Base-by-base conservation (phyloP, 2,329 filamentous ascomycete genomes). In the Fusarium xylarioides region DNA sequence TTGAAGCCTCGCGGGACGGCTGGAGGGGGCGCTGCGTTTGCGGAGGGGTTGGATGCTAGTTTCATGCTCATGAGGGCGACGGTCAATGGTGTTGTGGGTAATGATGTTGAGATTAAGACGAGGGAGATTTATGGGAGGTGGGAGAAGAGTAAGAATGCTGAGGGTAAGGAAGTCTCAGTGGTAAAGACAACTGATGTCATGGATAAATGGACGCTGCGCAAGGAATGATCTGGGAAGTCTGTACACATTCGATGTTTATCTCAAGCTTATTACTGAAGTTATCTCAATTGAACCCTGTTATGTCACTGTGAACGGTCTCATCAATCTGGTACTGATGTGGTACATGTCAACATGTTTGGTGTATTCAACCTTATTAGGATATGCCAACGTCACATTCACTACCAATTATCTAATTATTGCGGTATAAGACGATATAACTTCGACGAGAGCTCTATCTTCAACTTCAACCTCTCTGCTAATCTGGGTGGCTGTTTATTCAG, bases 211-310 rank as follows among this genome's bases (percentile, higher is more conserved):
- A 43, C 14, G 0, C 8, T 55, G 21, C 37, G 52, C 0, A 55
- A 55, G 26, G 52, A 55, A 32, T 55, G 16, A 19, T 43, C 2
- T 5, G 35, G 21, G 15, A 3, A 2, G 43, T n/a, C 11, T 7
- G 26, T 32, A 19, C 0, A 32, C 5, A 43, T 32, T 34, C 2
- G 14, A 14, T 2, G 2, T 32, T 50, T 9, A 18, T 50, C 11
- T 23, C 11, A 0, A 10, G 5, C 2, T 30, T 18, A 4, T 34
- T 11, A 18, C 21, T 9, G 10, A 3, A 8, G 0, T 5, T 16
- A 9, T 18, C 15, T 6, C 7, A 12, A 18, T 21, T 11, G 35
- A 35, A 9, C 7, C 9, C 4, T 30, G 30, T 30, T 30, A 11
- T 30, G 30, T 30, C 11, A 30, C 30, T 11, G 30, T 10, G 9